A percentile compares a stretch with the other conserved stretches of the same genome.
Conservation (phyloP, 2,329 filamentous ascomycete genomes). For the Fonsecaea multimorphosa region DNA sequence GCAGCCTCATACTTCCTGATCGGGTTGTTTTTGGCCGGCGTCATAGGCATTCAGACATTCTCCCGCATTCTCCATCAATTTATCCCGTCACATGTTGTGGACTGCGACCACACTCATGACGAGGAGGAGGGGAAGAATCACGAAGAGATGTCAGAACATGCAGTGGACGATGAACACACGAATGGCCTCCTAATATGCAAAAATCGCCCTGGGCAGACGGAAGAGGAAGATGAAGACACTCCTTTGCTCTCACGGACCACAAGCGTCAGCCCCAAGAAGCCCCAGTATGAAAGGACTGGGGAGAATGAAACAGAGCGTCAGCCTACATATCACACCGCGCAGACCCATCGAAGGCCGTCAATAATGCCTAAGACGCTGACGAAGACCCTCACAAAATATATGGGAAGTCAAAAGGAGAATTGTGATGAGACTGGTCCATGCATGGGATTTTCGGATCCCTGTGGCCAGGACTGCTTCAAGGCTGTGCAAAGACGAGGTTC, state of each 20-base stretch:
- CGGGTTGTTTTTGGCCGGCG: constrained; percentile 55
- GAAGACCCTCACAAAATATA: constrained; percentile 55
- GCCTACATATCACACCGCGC: constrained; percentile 32
- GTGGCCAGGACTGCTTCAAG: constrained; percentile 66
- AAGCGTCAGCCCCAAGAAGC: constrained; percentile 28
- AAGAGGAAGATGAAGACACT: constrained; percentile 35
- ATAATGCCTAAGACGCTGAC: constrained; percentile 45
- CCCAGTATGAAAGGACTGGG: constrained; percentile 11
- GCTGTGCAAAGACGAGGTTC: constrained; percentile 42
- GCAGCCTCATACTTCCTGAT: constrained; percentile 62
- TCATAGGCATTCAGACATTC: constrained; percentile 53
- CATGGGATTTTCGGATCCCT: constrained; percentile 66
- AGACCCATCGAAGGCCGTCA: constrained; percentile 42
- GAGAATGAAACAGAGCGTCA: constrained; percentile 14
- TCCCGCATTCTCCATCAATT: constrained; percentile 54
- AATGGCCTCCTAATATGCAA: constrained; percentile 31
- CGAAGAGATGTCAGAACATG: constrained; percentile 37
- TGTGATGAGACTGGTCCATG: constrained; percentile 67
- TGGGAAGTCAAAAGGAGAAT: constrained; percentile 55
- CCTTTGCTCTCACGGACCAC: constrained; percentile 38
- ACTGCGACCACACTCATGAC: constrained; percentile 56
- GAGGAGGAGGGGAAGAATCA: constrained; percentile 43
- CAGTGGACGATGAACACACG: constrained; percentile 39
- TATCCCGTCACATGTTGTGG: constrained; percentile 56
- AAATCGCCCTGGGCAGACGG: not conserved